These are phyloP conservation scores for Mycena galopus DNA, from an alignment of 768 basidiomycete genomes.

Conservation along the genomic window DNA sequence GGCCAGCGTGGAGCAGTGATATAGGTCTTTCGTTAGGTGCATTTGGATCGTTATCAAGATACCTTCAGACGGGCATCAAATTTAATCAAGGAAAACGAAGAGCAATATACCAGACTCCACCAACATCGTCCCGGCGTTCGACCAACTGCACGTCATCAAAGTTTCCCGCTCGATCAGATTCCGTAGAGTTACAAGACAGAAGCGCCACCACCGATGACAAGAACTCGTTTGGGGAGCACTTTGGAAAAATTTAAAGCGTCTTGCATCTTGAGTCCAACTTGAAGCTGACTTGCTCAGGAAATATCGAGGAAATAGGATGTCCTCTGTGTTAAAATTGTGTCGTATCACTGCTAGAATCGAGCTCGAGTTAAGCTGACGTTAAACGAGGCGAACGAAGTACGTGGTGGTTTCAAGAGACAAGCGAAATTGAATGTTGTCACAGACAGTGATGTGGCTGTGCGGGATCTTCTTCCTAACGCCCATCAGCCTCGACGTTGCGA, in stretches of 20 bases:
- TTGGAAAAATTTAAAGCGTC: background rate
- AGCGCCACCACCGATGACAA: conserved; percentile 47
- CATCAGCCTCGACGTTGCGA: no score
- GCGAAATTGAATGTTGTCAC: no score
- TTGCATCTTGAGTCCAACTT: background rate
- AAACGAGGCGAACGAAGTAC: no score
- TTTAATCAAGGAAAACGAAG: background rate
- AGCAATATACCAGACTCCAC: conserved; percentile 46
- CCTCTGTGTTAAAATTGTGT: no score
- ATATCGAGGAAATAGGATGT: no score
- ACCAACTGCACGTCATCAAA: conserved; percentile 46
- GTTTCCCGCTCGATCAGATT: conserved; percentile 43
- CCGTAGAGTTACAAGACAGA: conserved; percentile 49
- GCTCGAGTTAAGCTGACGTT: no score
- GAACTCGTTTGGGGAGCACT: conserved; percentile 26
- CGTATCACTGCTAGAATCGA: no score
- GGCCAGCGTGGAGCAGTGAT: conserved; percentile 54
- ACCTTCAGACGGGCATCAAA: conserved; percentile 38
- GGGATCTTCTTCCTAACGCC: no score
- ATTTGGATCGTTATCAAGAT: conserved; percentile 44
- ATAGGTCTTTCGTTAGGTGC: background rate
- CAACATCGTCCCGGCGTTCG: conserved; percentile 48
- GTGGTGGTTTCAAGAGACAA: no score
- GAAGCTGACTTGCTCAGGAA: no score
- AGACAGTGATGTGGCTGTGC: no score